Evolutionary conservation across 2,329 filamentous ascomycete genomes (phyloP).

Genomic region (Camptophora hylomeconis): DNA sequence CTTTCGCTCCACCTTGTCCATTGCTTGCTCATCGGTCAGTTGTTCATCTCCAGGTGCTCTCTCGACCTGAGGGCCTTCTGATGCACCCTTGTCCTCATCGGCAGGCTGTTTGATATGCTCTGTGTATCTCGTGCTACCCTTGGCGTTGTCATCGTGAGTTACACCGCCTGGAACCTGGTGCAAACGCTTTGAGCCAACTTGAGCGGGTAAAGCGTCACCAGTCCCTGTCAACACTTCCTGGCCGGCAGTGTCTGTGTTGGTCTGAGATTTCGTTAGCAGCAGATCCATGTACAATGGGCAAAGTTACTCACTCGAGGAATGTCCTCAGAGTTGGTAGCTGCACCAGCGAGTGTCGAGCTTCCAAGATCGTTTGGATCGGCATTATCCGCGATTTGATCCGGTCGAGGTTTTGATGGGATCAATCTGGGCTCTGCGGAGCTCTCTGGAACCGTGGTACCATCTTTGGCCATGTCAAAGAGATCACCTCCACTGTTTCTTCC

Average conservation of each 20-base stretch:
- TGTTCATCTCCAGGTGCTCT: constrained; percentile 21
- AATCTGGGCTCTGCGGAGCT: constrained; percentile 33
- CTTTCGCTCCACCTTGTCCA: constrained; percentile 13
- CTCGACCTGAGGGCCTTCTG: constrained; percentile 23
- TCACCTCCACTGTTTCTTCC: constrained; percentile 23
- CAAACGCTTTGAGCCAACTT: constrained; percentile 27
- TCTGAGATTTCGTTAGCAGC: constrained; percentile 2
- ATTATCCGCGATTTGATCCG: constrained; percentile 30
- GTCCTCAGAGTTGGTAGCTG: constrained; percentile 36
- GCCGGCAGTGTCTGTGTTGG: constrained; percentile 22
- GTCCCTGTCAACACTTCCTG: constrained; percentile 29
- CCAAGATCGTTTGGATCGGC: constrained; percentile 24
- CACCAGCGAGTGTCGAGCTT: constrained; percentile 24
- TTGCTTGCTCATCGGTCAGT: constrained; percentile 16
- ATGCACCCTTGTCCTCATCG: constrained; percentile 25
- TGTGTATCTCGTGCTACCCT: constrained; percentile 25
- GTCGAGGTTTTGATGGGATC: constrained; percentile 36
- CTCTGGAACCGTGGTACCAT: constrained; percentile 27
- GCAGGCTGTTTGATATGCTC: constrained; percentile 28
- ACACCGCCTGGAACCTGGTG: constrained; percentile 18
- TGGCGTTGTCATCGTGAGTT: constrained; percentile 23
- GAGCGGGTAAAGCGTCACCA: constrained; percentile 26
- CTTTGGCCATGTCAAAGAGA: constrained; percentile 27
- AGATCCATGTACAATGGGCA: neutral
- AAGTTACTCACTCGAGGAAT: constrained; percentile 25